Evolutionary conservation across 1,139 yeast species (phyloP), one percentile per base, ranked within the genome.

Genomic region (Candida glucosophila): DNA sequence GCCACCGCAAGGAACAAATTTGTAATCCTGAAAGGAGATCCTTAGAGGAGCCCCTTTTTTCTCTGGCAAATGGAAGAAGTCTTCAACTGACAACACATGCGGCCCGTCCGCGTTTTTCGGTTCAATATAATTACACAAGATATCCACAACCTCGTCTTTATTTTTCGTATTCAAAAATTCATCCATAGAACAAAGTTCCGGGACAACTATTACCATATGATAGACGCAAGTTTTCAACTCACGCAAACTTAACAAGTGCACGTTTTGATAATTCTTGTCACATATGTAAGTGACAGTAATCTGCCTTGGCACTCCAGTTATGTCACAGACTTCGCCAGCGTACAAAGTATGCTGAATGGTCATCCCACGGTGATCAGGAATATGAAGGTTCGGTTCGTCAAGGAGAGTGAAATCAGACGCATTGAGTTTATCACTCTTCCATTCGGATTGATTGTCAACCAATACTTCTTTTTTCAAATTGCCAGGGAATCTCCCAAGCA

Each of bases 141-240:
- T 54, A 22, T 62, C 61, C 12, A 53, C 42, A 13, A 57, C 52
- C 17, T 52, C 49, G 12, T 60, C 65, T 14, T 54, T 58, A 5
- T 38, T 28, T 10, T 42, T 43, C n/a, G 49, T 51, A 1, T 70
- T 68, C 14, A 43, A 41, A 36, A 79, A 74, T 20, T 67, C 62
- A 5, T 58, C 60, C 24, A 70, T 52, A 9, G 45, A 41, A 47
- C 95, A 86, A 13, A 83, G 53, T 5, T 58, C 55, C 1, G 81
- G 77, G 1, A 78, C 58, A 23, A 66, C 62, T 2, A 85, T 52
- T n/a, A 60, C 60, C 47, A 78, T 64, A 36, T 67, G 66, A 42
- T 85, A 85, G 24, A 72, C 73, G 47, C 96, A 86, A 0, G 90
- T 78, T 34, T 67, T 69, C 26, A 72, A 57, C 50, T 88, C 97